phyloP scores from a whole-genome alignment of 1,284 basidiomycete species.

The Leucoagaricus sp. region DNA sequence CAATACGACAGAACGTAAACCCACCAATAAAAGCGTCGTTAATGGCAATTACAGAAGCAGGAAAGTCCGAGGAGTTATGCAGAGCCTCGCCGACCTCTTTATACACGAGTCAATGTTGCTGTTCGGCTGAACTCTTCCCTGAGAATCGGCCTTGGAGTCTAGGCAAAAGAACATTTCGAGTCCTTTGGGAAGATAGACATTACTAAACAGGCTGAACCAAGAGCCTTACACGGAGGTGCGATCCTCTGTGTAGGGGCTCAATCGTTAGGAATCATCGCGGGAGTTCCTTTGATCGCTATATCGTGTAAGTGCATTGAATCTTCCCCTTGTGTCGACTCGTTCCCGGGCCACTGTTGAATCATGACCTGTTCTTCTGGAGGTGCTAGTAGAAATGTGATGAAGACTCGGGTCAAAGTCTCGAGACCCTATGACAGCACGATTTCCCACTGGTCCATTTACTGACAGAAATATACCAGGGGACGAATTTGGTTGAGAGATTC shows the following conservation, averaged over 20 bases:
- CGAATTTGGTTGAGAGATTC: too few relatives aligned
- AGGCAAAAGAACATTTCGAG: neutral
- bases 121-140: too few relatives aligned
- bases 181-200: too few relatives aligned
- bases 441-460: too few relatives aligned
- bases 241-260: too few relatives aligned
- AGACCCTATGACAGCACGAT: slow-evolving; percentile 5
- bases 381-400: slow-evolving; percentile 6
- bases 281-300: neutral
- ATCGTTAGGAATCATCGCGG: neutral
- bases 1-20: neutral
- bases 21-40: slow-evolving; percentile 18
- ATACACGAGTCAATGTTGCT: slow-evolving; percentile 20
- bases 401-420: neutral
- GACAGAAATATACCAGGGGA: too few relatives aligned
- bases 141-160: neutral
- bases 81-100: slow-evolving; percentile 11
- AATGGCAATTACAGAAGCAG: slow-evolving; percentile 10
- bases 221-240: too few relatives aligned
- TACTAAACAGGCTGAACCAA: too few relatives aligned
- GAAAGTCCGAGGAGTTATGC: neutral
- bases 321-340: neutral
- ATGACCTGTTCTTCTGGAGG: slow-evolving; percentile 2
- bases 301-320: neutral
- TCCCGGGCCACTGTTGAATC: neutral